Base-by-base conservation (phyloP, 2,329 filamentous ascomycete species). In the Aspergillus alliaceus region DNA sequence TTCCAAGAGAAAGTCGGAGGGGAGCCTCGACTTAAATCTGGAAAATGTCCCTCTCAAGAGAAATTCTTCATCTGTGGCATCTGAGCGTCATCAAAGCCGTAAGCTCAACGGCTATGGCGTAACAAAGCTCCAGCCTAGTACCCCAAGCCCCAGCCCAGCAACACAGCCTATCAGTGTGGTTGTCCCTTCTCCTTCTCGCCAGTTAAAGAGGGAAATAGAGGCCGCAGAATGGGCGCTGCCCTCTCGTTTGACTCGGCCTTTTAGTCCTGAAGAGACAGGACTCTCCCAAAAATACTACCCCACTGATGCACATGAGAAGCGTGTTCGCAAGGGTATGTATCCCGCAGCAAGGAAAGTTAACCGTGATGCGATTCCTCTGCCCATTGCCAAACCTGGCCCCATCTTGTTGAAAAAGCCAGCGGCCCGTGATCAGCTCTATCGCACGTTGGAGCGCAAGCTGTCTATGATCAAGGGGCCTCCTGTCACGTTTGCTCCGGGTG, bases 381-480 rank as follows among this genome's bases (percentile, higher is more conserved):
- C 14, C 0, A 55, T 65, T 8, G 57, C 56, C 12, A 24, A 18
- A 1, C 50, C 54, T 2, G 62, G 52, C 1, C 58, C 61, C 6
- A 55, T 59, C 1, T 55, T 64, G 1, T 58, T 47, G 15, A 24
- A 53, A 2, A 47, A 51, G 25, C 51, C 51, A 1, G 22, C 52
- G 2, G 52, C 64, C 6, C 18, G 39, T 11, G 42, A 57, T 1
- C 61, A 65, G 18, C 49, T 69, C 1, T 53, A 27, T 6, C 39
- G 58, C 14, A 58, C 56, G 0, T 57, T 74, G 1, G 42, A 66
- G 4, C 53, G 62, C 20, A 74, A 72, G 42, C 54, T 74, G 1
- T 25, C 50, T 0, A 50, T 37, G 20, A 70, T 68, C 18, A 51
- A 66, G 7, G 74, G 75, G 0, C 74, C 74, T 1, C 18, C 51